Base-by-base conservation (phyloP, 2,329 filamentous ascomycete species). In the Macrophomina tecta region DNA sequence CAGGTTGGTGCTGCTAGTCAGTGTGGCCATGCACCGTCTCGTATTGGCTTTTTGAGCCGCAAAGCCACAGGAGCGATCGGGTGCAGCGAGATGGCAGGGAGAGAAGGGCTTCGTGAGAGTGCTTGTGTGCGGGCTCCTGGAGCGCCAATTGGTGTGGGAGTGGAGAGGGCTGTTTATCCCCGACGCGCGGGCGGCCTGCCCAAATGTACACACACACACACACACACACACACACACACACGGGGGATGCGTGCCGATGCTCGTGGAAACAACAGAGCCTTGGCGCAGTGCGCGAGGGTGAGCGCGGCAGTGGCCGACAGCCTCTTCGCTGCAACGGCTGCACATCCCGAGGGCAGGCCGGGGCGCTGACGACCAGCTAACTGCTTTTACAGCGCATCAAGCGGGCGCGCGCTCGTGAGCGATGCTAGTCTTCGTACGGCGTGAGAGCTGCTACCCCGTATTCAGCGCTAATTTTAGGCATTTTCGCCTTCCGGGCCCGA, bases 401-500 rank as follows among this genome's bases (percentile, higher is more conserved):
- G 7, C 7, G 36, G 36, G 45, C 23, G 42, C 23, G 30, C 49
- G 58, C 42, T 62, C 58, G 58, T 62, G 58, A 61, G 56, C 56
- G 56, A 49, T 51, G 2, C 23, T 23, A 23, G 23, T 3, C 23
- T 3, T 23, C 23, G 23, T 23, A 62, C 45, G 42, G 58, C 58
- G 30, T 62, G 58, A 62, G 58, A 49, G 2, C 23, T 23, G 23
- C 58, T 62, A 49, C 58, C 58, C 58, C 58, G 58, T 62, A 62
- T 62, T 48, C 30, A 48, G 45, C 58, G 42, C 58, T 62, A 62
- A 62, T 49, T 62, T 49, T 62, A 62, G 58, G 42, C 58, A 62
- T 62, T 62, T 62, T 62, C 58, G 58, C 58, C 58, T 62, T 49
- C 58, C 58, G 58, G 58, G 58, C 58, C 58, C 58, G 58, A 62